Evolutionary conservation across 1,284 basidiomycete species (phyloP).

Genomic region (Porodaedalea pini): DNA sequence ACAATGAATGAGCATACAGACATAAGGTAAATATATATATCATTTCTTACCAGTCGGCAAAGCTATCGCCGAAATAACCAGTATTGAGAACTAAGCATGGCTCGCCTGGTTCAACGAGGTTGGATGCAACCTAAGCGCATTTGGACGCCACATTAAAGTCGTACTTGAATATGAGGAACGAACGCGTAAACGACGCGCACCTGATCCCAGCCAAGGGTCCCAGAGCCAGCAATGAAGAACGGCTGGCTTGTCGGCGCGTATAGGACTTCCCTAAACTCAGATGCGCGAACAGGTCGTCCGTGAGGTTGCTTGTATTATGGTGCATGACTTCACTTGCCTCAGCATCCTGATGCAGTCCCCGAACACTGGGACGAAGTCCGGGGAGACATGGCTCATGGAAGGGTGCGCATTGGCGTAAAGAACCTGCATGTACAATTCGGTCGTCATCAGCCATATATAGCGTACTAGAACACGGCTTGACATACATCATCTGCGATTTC

Average conservation of each 20-base stretch:
- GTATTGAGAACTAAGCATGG: constrained; percentile 78
- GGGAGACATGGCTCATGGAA: constrained; percentile 86
- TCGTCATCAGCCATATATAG: constrained; percentile 2
- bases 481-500: constrained; percentile 76
- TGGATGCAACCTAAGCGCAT: constrained; percentile 61
- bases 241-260: constrained; percentile 78
- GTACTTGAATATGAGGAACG: not conserved
- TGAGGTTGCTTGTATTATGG: not conserved
- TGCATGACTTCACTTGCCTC: constrained; percentile 38
- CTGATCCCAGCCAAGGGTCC: constrained; percentile 95
- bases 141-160: not conserved
- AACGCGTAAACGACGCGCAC: constrained; percentile 31
- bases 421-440: constrained; percentile 36
- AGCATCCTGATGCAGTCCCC: constrained; percentile 90
- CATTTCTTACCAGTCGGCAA: constrained; percentile 67
- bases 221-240: constrained; percentile 88
- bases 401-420: constrained; percentile 85
- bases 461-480: constrained; percentile 1
- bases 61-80: constrained; percentile 89
- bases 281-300: not conserved
- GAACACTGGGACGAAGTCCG: constrained; percentile 87
- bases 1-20: not conserved
- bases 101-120: constrained; percentile 80
- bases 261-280: constrained; percentile 58
- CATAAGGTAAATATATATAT: no score